Conservation (phyloP, 176 grass and related monocot genomes). For the Thalia dealbata region DNA sequence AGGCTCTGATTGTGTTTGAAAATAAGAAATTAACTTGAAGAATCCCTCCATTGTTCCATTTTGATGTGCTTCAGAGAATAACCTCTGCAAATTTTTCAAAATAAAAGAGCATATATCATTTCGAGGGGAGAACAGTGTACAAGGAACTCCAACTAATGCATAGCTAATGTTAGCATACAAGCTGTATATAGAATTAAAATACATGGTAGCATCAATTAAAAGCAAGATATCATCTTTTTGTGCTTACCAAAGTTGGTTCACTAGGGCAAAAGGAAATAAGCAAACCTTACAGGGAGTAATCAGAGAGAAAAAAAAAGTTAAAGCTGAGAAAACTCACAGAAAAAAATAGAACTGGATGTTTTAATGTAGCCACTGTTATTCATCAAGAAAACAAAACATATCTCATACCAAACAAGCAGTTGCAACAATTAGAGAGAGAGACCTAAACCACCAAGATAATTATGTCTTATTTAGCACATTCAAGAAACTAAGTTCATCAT, state of each 20-base stretch:
- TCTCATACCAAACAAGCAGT: not conserved
- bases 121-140: not conserved
- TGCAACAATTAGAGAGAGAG: not conserved
- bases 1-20: conserved; percentile 77
- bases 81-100: conserved; percentile 23
- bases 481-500: not conserved
- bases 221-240: not conserved
- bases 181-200: not conserved
- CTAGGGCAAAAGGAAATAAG: no score
- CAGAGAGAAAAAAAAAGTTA: no score
- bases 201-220: not conserved
- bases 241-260: not conserved
- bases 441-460: not conserved
- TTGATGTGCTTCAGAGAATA: conserved; percentile 57
- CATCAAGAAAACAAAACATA: not conserved
- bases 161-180: not conserved
- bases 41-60: conserved; percentile 80
- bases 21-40: conserved; percentile 61
- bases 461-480: not conserved
- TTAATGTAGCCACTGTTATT: no score
- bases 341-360: not conserved
- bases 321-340: not conserved
- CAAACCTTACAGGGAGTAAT: no score
- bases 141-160: not conserved
- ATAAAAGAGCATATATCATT: not conserved